Conservation (phyloP, 1,284 basidiomycete species). For the Malassezia furfur region DNA sequence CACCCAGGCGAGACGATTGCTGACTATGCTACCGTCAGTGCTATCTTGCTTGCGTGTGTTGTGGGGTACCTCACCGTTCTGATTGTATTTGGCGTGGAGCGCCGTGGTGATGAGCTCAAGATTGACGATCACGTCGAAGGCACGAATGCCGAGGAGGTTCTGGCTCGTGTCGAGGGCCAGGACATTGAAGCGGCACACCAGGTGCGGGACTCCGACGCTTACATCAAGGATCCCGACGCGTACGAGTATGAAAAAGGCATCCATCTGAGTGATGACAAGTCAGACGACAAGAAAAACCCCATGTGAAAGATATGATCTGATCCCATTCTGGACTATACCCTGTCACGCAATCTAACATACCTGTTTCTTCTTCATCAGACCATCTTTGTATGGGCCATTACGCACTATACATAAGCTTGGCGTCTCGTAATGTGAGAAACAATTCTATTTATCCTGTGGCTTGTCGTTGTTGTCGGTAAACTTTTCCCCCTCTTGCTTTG, state of each 20-base stretch:
- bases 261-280: background rate
- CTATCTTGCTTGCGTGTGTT: slow-evolving; percentile 66
- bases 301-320: background rate
- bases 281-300: background rate
- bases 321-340: too few species aligned
- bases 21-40: slow-evolving; percentile 77
- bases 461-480: slow-evolving; percentile 54
- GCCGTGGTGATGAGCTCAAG: slow-evolving; percentile 71
- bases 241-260: background rate
- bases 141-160: slow-evolving; percentile 51
- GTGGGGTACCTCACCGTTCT: slow-evolving; percentile 45
- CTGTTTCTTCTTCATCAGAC: too few species aligned
- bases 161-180: background rate
- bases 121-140: slow-evolving; percentile 69
- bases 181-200: background rate
- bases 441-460: too few species aligned
- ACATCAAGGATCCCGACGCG: background rate
- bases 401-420: too few species aligned
- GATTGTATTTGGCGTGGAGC: slow-evolving; percentile 34
- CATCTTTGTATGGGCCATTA: too few species aligned
- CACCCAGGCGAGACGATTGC: slow-evolving; percentile 51
- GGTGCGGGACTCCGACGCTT: background rate
- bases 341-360: too few species aligned
- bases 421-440: too few species aligned
- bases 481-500: slow-evolving; percentile 51